Conservation (phyloP, 139 green algal genomes). For the Closterium sp. region DNA sequence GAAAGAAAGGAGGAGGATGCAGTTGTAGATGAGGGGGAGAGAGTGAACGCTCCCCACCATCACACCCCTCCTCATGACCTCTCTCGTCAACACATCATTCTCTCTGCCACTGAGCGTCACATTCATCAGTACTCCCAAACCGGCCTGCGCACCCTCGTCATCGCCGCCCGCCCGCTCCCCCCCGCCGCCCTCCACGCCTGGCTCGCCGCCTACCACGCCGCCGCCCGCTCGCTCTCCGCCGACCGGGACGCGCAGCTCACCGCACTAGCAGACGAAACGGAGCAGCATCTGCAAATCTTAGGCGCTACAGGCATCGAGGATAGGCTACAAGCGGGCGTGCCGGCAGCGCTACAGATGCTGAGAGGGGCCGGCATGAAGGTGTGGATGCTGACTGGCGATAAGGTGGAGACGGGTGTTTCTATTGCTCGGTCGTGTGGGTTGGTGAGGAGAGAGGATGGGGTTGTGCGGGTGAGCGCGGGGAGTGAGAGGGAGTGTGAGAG, state of each 20-base stretch:
- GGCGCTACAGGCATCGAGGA: constrained; percentile 97
- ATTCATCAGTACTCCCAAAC: constrained; percentile 22
- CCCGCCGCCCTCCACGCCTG: constrained; percentile 42
- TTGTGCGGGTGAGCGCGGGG: background rate
- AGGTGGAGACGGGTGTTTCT: constrained; percentile 89
- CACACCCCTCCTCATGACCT: background rate
- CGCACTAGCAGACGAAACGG: constrained; percentile 50
- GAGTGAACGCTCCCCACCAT: too few species aligned
- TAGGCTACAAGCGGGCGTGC: constrained; percentile 91
- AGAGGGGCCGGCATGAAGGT: constrained; percentile 83
- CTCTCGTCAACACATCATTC: background rate
- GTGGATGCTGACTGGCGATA: constrained; percentile 89
- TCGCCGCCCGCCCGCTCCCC: constrained; percentile 30
- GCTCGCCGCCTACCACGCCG: background rate
- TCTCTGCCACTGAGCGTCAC: constrained; percentile 7
- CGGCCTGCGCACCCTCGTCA: constrained; percentile 49
- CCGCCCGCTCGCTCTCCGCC: constrained; percentile 43
- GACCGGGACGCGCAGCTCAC: constrained; percentile 63
- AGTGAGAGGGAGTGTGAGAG: background rate
- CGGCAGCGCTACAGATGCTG: constrained; percentile 81
- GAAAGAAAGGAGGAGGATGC: constrained; percentile 20
- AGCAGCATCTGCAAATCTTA: constrained; percentile 67
- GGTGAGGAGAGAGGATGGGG: constrained; percentile 1
- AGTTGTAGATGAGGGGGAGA: too few species aligned
- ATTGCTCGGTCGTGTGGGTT: constrained; percentile 72